Evolutionary conservation across 1,284 basidiomycete genomes (phyloP).

Genomic region (Puccinia coronata): DNA sequence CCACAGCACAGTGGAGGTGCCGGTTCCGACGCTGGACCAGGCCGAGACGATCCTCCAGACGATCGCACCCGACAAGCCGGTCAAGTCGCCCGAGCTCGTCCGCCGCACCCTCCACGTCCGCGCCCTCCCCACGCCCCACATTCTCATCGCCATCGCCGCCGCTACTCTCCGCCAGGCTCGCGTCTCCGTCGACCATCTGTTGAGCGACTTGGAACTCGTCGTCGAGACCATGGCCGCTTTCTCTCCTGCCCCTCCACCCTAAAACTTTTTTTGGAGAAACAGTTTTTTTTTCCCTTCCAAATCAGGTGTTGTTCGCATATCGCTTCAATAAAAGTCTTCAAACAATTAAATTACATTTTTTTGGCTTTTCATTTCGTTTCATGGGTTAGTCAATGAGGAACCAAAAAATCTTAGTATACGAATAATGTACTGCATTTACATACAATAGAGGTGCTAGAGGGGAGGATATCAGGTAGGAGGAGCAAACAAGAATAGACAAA

Average conservation of each 20-base stretch:
- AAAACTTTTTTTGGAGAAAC: no score
- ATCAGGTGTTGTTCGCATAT: no score
- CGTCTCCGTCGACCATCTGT: conserved; percentile 63
- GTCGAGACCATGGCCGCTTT: conserved; percentile 52
- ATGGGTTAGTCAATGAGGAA: no score
- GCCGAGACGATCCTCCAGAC: conserved; percentile 25
- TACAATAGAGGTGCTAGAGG: neutral
- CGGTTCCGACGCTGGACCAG: neutral
- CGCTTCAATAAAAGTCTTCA: no score
- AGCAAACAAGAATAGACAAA: neutral
- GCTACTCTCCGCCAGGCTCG: conserved; percentile 54
- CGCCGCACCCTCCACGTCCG: neutral
- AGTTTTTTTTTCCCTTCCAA: no score
- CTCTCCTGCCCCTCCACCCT: no score
- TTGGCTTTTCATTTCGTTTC: neutral
- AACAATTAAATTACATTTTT: neutral
- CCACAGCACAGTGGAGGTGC: conserved; percentile 6
- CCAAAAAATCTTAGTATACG: no score
- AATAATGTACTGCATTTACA: no score
- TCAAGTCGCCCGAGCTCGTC: conserved; percentile 34
- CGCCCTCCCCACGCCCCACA: neutral
- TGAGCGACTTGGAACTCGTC: conserved; percentile 65
- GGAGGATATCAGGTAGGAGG: neutral
- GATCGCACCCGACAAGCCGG: conserved; percentile 28
- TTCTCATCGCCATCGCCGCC: conserved; percentile 44